Base-by-base conservation (phyloP, 352 stramenopile species). In the Peronosclerospora sorghi region DNA sequence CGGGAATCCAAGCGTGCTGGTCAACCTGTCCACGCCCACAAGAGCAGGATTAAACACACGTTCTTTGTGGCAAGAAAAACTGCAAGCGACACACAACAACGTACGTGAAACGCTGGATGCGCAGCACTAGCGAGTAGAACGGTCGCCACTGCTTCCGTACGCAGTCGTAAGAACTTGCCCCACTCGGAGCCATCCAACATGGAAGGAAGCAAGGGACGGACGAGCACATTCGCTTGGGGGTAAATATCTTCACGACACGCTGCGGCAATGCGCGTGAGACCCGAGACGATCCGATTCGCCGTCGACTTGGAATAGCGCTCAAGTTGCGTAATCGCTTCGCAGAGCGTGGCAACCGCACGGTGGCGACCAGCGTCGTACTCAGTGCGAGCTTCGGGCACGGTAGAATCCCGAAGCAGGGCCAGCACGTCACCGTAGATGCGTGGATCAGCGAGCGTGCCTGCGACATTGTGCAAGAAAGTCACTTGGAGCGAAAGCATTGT, bases 281-380 rank as follows among this genome's bases (percentile, higher is more conserved):
- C 68, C 5, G 56, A 59, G 2, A 86, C 49, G 21, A 88, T 81
- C 8, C 69, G 59, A 15, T 65, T 76, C 2, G 61, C 56, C 14
- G 73, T 62, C 2, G 83, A 75, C 63, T 89, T 85, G 32, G 76
- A 79, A 59, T 89, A 89, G 12, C 73, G 66, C 35, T 77, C 59
- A 5, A 89, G 48, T 51, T 86, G 76, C 24, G 58, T 61, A 10
- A 80, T 53, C 4, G 76, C 73, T 21, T 68, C 56, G 15, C 59
- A 56, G 17, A 89, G 32, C 9, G 63, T 66, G 3, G 48, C 39
- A 8, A 67, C 54, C 9, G 62, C 59, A 23, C 57, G 54, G 17
- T 66, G 29, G 10, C 73, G 57, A 15, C 53, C 53, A 1, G 40
- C 48, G 7, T 36, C 24, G 34, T 71, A 73, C 17, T 64, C 49